Percentiles rank a stretch among this genome's conserved stretches.
These are phyloP conservation scores for Ophiocordyceps robertsii DNA, from an alignment of 2,329 filamentous ascomycete genomes.

Conservation along the genomic window DNA sequence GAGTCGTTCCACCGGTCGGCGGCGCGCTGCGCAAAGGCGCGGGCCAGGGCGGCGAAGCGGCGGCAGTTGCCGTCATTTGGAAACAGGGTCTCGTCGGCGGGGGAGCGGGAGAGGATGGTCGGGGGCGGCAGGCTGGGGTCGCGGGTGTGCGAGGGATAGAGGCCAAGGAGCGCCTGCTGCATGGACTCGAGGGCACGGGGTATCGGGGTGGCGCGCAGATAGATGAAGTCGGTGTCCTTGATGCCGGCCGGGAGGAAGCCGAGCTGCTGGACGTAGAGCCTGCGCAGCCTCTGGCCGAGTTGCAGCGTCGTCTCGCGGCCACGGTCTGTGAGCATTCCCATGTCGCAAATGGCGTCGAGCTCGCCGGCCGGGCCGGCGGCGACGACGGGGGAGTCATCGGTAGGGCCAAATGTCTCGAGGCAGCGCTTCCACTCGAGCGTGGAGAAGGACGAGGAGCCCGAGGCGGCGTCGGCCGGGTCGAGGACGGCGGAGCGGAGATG, in stretches of 20 bases:
- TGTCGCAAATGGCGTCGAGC: constrained; percentile 70
- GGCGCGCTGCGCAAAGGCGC: constrained; percentile 58
- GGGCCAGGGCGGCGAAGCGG: constrained; percentile 54
- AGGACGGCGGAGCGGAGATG: constrained; percentile 47
- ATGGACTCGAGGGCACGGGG: constrained; percentile 66
- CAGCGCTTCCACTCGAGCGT: constrained; percentile 52
- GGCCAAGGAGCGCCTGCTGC: constrained; percentile 60
- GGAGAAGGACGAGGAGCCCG: constrained; percentile 20
- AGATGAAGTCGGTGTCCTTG: constrained; percentile 46
- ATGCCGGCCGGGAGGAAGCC: constrained; percentile 53
- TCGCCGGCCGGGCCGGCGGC: constrained; percentile 55
- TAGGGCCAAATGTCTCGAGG: constrained; percentile 66
- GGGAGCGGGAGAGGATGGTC: constrained; percentile 50
- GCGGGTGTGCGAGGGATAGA: constrained; percentile 49
- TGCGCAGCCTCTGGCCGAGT: constrained; percentile 53
- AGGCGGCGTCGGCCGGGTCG: constrained; percentile 20
- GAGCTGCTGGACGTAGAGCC: constrained; percentile 63
- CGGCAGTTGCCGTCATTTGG: constrained; percentile 66
- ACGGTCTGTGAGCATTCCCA: constrained; percentile 62
- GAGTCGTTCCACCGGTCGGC: constrained; percentile 63
- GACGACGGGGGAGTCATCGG: constrained; percentile 52
- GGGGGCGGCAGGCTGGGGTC: constrained; percentile 39
- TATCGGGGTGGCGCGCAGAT: constrained; percentile 61
- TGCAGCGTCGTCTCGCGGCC: constrained; percentile 59
- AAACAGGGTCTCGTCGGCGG: constrained; percentile 63